These are phyloP conservation scores for Cicer yamashitae DNA, from an alignment of 306 rosid species.

Conservation along the genomic window DNA sequence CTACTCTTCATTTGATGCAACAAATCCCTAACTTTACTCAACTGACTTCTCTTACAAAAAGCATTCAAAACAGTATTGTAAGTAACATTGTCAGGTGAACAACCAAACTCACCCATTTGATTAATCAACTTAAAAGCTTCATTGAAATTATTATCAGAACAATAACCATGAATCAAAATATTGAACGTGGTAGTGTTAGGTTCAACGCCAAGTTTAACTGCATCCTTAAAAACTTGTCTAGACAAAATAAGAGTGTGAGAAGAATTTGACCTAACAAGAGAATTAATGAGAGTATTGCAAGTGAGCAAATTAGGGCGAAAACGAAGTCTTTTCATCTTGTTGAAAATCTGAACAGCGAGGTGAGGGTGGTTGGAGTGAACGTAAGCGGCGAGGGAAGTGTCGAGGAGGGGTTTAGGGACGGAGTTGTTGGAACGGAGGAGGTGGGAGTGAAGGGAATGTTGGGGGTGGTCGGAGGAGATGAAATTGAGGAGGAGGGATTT, in stretches of 20 bases:
- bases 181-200: constrained; percentile 64
- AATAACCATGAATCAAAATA: constrained; percentile 68
- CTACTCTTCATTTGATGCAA: constrained; percentile 64
- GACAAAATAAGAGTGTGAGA: constrained; percentile 52
- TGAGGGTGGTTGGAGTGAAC: constrained; percentile 58
- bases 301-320: constrained; percentile 68
- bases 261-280: constrained; percentile 61
- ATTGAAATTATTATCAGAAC: constrained; percentile 55
- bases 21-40: constrained; percentile 65
- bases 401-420: constrained; percentile 59
- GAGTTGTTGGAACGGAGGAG: constrained; percentile 52
- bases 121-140: constrained; percentile 56
- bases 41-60: constrained; percentile 63
- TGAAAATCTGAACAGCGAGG: constrained; percentile 67
- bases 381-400: constrained; percentile 76
- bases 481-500: constrained; percentile 67
- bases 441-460: constrained; percentile 59
- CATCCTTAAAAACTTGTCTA: constrained; percentile 51
- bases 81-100: constrained; percentile 71
- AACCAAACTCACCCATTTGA: constrained; percentile 62
- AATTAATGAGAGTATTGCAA: constrained; percentile 67
- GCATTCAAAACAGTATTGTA: constrained; percentile 75
- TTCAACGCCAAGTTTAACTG: constrained; percentile 53
- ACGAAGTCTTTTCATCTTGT: constrained; percentile 66
- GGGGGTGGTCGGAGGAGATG: constrained; percentile 64